phyloP scores from a whole-genome alignment of 2,329 filamentous ascomycete genomes.

The Apiospora arundinis region DNA sequence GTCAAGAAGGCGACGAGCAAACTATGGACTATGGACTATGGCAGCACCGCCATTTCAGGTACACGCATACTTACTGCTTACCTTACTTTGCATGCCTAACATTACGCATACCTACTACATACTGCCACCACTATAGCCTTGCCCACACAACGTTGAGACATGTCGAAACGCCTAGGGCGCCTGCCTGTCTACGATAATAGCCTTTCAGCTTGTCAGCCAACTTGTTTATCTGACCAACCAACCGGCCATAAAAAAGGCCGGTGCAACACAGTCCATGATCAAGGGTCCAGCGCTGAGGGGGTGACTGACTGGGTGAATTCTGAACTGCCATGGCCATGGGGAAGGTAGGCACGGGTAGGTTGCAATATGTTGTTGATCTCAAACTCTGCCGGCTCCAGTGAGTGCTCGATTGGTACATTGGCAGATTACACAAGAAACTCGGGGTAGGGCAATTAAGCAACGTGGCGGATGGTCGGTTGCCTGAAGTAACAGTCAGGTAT shows the following conservation, averaged over 20 bases:
- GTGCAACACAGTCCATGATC: neutral
- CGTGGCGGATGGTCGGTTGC: slow-evolving; percentile 12
- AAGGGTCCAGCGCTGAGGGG: neutral
- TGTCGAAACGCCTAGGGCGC: neutral
- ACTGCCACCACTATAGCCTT: neutral
- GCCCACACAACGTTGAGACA: slow-evolving; percentile 11
- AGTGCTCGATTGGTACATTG: neutral
- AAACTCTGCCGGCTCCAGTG: neutral
- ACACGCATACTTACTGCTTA: neutral
- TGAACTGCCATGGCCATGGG: too few species aligned
- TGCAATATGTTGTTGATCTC: slow-evolving; percentile 10
- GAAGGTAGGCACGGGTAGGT: neutral
- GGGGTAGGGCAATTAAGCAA: slow-evolving; percentile 17
- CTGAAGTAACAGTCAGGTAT: neutral
- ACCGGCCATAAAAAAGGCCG: neutral
- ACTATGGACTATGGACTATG: neutral
- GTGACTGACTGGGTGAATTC: neutral
- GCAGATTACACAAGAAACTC: neutral
- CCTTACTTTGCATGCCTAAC: too few species aligned
- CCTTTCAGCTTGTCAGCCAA: neutral
- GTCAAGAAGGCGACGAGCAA: neutral
- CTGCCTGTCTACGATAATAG: neutral
- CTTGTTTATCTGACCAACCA: neutral
- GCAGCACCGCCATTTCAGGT: slow-evolving; percentile 3
- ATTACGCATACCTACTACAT: too few species aligned